Base-by-base conservation (phyloP, 768 basidiomycete species). In the Boletellus emodensis region DNA sequence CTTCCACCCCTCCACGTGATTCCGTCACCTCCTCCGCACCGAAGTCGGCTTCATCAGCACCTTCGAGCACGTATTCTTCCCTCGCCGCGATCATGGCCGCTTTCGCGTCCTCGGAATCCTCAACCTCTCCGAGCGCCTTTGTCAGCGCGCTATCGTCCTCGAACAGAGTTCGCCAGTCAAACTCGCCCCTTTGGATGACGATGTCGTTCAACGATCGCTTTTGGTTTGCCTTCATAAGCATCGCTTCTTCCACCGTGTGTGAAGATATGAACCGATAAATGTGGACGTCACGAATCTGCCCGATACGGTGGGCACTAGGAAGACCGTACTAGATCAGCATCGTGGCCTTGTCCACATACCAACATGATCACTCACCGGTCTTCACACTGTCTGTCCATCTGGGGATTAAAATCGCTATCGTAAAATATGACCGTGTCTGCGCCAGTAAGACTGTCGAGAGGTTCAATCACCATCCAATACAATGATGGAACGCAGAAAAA, bases 391-490 rank as follows among this genome's bases (percentile, higher is more conserved):
- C 88, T 76, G 66, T 99, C 95, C 90, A 95, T 96, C 66, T 96
- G 94, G 1, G 94, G 94, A 60, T 92, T 93, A 75, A 95, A 96
- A 67, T 96, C 94, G 53, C 90, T 91, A 63, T 97, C 95, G 62
- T 95, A 98, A 68, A 99, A 94, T 48, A 99, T 82, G 60, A 99
- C 95, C 0, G 96, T 97, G 62, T 95, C 93, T 17, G 93, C 93
- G 15, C 89, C 89, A 6, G 86, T 88, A 54, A 89, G 63, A 67
- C 91, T 85, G 67, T 46, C 45, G 15, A 34, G 13, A 14, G 30
- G 22, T 13, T 14, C 28, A 4, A 46, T 66, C 44, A 50, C 58
- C 59, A 58, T 50, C 56, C 52, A 43, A 48, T 28, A 61, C 13
- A 47, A 63, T 17, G 18, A 48, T 47, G 55, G 53, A 61, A 58